Percentiles rank a stretch among this genome's conserved stretches.
phyloP scores from a whole-genome alignment of 2,329 filamentous ascomycete species.

The Geosmithia flava region DNA sequence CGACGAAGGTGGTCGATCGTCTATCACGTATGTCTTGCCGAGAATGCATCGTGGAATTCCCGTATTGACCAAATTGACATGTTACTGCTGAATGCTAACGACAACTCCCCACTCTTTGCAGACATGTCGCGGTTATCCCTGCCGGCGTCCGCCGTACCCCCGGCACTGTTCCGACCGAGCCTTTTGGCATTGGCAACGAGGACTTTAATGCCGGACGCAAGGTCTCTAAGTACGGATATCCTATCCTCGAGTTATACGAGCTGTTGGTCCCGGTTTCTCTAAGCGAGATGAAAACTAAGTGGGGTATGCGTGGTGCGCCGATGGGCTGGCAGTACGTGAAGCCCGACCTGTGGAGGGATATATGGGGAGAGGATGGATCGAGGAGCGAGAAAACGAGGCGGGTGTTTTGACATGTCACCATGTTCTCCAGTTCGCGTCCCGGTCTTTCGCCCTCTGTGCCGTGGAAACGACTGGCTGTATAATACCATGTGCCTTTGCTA shows the following conservation, averaged over 20 bases:
- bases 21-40: conserved; percentile 11
- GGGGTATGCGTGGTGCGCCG: conserved; percentile 11
- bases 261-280: conserved; percentile 9
- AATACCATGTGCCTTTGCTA: too few relatives aligned
- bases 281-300: conserved; percentile 10
- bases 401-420: conserved; percentile 1
- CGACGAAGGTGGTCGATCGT: conserved; percentile 4
- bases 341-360: not conserved
- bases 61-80: not conserved
- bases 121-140: conserved; percentile 3
- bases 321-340: conserved; percentile 11
- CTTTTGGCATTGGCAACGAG: conserved; percentile 12
- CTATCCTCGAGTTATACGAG: conserved; percentile 11
- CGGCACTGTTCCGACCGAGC: conserved; percentile 6
- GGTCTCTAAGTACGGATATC: conserved; percentile 13
- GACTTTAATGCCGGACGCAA: conserved; percentile 15
- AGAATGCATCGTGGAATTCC: not conserved
- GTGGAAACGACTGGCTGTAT: too few relatives aligned
- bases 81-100: not conserved
- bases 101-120: too few relatives aligned
- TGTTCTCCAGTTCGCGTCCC: too few relatives aligned
- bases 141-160: conserved; percentile 4
- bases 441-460: too few relatives aligned
- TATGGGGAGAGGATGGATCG: not conserved
- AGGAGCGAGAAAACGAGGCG: not conserved